Evolutionary conservation across 2,329 filamentous ascomycete genomes (phyloP).

Genomic region (Dactylella cylindrospora): DNA sequence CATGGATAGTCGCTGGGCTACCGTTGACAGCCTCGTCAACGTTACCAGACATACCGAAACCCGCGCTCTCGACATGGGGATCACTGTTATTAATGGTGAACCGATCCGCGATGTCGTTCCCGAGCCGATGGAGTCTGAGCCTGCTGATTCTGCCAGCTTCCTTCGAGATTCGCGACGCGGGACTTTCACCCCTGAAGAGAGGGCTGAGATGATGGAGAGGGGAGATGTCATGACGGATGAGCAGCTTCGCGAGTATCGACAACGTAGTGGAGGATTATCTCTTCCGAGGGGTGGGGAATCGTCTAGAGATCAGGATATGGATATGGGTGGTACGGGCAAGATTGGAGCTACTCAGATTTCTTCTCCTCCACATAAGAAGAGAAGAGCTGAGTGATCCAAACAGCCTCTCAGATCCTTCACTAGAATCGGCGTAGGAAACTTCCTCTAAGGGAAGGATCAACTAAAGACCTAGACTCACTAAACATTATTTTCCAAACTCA

Average conservation of each 20-base stretch:
- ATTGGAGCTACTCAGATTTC: too few relatives aligned
- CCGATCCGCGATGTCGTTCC: neutral
- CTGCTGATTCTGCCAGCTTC: neutral
- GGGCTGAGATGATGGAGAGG: neutral
- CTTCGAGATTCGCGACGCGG: neutral
- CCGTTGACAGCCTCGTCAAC: constrained; percentile 4
- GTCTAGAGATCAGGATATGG: constrained; percentile 6
- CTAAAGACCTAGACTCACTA: too few relatives aligned
- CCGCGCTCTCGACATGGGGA: constrained; percentile 3
- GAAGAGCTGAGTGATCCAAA: constrained; percentile 4
- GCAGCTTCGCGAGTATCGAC: constrained; percentile 11
- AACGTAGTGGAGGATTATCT: constrained; percentile 2
- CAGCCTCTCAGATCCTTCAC: too few relatives aligned
- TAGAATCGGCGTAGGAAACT: too few relatives aligned
- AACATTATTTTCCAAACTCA: too few relatives aligned
- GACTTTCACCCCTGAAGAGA: neutral
- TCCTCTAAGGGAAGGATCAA: too few relatives aligned
- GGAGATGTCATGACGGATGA: neutral
- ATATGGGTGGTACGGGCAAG: too few relatives aligned
- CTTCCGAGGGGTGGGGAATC: constrained; percentile 3
- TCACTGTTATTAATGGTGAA: constrained; percentile 21
- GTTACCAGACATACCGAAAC: neutral
- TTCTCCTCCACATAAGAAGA: too few relatives aligned
- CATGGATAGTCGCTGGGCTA: constrained; percentile 14
- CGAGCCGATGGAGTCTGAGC: neutral